Evolutionary conservation across 2,329 filamentous ascomycete species (phyloP).

Genomic region (Alternaria tenuissima): DNA sequence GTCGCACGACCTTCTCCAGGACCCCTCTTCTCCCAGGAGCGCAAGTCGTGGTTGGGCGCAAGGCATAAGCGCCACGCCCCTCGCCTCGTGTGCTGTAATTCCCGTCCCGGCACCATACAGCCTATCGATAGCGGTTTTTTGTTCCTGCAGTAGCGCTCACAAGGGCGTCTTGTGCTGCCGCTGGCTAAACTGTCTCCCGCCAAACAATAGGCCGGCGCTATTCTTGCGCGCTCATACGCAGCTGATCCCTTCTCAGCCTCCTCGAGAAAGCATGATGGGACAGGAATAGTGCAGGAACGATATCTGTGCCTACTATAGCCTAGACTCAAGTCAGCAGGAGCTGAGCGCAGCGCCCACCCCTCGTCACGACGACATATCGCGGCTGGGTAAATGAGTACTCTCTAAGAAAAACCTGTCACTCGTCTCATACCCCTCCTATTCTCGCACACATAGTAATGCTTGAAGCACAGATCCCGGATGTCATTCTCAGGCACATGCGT

Average conservation of each 20-base stretch:
- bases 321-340: background rate
- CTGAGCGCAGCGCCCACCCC: background rate
- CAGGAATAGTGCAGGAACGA: constrained; percentile 2
- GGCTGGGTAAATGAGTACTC: background rate
- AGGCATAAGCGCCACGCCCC: constrained; percentile 3
- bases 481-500: background rate
- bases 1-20: constrained; percentile 1
- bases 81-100: background rate
- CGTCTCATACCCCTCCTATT: constrained; percentile 1
- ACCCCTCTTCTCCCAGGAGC: background rate
- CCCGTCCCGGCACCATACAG: background rate
- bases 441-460: background rate
- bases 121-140: constrained; percentile 12
- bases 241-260: constrained; percentile 5
- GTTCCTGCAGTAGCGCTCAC: constrained; percentile 20
- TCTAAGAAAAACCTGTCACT: constrained; percentile 3
- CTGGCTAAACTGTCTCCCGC: constrained; percentile 3
- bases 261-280: background rate
- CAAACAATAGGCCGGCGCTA: constrained; percentile 10
- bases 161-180: background rate
- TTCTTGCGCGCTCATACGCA: constrained; percentile 10
- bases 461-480: background rate
- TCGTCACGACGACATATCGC: background rate
- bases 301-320: background rate
- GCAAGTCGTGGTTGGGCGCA: background rate